phyloP scores from a whole-genome alignment of 1,284 basidiomycete species.

The Trichosporon coremiiforme region DNA sequence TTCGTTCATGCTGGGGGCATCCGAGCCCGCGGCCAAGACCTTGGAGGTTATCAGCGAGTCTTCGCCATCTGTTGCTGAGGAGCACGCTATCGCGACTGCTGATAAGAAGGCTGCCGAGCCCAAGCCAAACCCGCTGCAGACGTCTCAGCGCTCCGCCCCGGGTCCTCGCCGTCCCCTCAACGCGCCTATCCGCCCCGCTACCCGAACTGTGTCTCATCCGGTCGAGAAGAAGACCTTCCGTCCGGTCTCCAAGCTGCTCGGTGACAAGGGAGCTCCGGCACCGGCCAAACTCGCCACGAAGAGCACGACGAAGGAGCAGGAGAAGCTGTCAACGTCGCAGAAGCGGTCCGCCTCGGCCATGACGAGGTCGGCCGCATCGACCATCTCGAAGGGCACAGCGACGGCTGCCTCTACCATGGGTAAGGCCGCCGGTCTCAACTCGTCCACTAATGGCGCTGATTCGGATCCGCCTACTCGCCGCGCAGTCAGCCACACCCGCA shows the following conservation, averaged over 20 bases:
- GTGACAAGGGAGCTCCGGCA: conserved; percentile 28
- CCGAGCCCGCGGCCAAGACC: not conserved
- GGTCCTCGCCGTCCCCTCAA: not conserved
- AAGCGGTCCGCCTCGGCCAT: conserved; percentile 9
- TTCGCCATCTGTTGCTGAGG: not conserved
- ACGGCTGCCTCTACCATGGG: conserved; percentile 19
- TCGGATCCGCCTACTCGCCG: not conserved
- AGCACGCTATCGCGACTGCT: not conserved
- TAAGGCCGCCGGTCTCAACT: not conserved
- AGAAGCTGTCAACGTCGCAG: conserved; percentile 2
- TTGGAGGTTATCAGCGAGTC: not conserved
- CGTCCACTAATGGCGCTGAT: not conserved
- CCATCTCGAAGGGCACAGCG: not conserved
- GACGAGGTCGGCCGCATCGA: not conserved
- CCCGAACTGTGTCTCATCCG: conserved; percentile 4
- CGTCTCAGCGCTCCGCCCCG: not conserved
- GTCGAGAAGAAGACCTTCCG: conserved; percentile 31
- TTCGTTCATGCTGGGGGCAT: not conserved
- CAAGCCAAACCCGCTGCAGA: not conserved
- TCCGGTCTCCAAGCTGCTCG: conserved; percentile 21
- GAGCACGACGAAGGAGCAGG: not conserved
- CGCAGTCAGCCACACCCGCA: not conserved
- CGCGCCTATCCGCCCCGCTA: not conserved
- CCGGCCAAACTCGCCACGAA: conserved; percentile 25
- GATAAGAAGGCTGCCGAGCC: not conserved